Percentiles rank a stretch among this genome's conserved stretches.
Conservation (phyloP, 441 rosid species). For the Macaranga tanarius region DNA sequence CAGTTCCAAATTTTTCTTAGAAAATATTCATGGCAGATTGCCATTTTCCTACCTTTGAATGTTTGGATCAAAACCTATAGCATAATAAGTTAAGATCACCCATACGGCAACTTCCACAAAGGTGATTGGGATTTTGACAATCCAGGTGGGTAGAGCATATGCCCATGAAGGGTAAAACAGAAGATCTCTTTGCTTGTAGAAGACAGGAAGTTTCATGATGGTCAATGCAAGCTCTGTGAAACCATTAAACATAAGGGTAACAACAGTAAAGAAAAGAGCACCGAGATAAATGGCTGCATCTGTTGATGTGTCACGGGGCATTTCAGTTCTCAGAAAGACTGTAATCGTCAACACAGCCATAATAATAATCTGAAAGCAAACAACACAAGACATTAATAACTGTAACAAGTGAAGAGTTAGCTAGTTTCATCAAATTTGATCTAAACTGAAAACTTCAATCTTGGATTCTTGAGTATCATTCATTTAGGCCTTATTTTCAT, state of each 20-base stretch:
- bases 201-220: constrained; percentile 74
- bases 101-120: constrained; percentile 61
- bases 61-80: constrained; percentile 64
- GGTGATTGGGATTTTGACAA: constrained; percentile 75
- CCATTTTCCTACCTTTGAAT: constrained; percentile 39
- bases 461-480: neutral
- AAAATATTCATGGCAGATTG: neutral
- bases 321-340: constrained; percentile 57
- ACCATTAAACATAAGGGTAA: constrained; percentile 66
- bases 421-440: neutral
- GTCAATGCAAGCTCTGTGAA: constrained; percentile 80
- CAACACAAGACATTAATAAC: neutral
- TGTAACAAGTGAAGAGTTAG: neutral
- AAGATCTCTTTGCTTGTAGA: constrained; percentile 88
- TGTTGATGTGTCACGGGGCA: constrained; percentile 46
- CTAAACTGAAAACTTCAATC: neutral
- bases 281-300: constrained; percentile 74
- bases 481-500: neutral
- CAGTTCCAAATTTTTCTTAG: neutral
- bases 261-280: constrained; percentile 54
- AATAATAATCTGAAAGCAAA: constrained; percentile 47
- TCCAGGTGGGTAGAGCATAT: constrained; percentile 75
- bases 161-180: constrained; percentile 94
- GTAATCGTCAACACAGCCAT: constrained; percentile 56
- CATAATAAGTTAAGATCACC: constrained; percentile 70